Percentiles rank a stretch among this genome's conserved stretches.
These are phyloP conservation scores for Pseudogymnoascus sp. DNA, from an alignment of 2,329 filamentous ascomycete species.

Conservation along the genomic window DNA sequence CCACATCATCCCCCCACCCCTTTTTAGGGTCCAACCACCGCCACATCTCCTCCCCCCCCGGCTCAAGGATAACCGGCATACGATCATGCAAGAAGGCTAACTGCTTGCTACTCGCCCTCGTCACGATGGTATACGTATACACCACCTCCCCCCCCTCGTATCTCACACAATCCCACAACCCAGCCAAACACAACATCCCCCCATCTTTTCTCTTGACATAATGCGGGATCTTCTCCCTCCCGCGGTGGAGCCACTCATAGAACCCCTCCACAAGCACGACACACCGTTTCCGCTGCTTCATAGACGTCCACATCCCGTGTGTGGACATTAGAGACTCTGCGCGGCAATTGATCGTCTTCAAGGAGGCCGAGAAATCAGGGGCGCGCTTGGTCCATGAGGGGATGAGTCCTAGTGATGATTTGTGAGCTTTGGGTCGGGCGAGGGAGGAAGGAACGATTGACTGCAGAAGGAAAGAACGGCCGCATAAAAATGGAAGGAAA, in stretches of 20 bases:
- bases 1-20: slow-evolving; percentile 73
- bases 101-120: slow-evolving; percentile 75
- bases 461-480: too few relatives aligned
- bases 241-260: slow-evolving; percentile 88
- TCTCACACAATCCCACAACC: slow-evolving; percentile 80
- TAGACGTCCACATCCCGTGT: slow-evolving; percentile 80
- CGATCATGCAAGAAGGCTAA: slow-evolving; percentile 83
- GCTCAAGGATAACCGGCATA: slow-evolving; percentile 89
- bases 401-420: slow-evolving; percentile 49
- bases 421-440: neutral
- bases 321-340: slow-evolving; percentile 72
- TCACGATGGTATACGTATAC: slow-evolving; percentile 92
- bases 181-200: slow-evolving; percentile 73
- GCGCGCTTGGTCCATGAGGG: slow-evolving; percentile 88
- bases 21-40: slow-evolving; percentile 71
- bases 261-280: slow-evolving; percentile 86
- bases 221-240: slow-evolving; percentile 76
- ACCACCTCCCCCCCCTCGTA: slow-evolving; percentile 66
- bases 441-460: neutral
- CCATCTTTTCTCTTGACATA: slow-evolving; percentile 77
- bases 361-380: slow-evolving; percentile 65
- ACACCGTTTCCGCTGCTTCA: slow-evolving; percentile 86
- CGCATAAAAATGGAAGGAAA: too few relatives aligned
- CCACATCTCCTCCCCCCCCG: slow-evolving; percentile 58
- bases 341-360: slow-evolving; percentile 92